A percentile compares a stretch with the other conserved stretches of the same genome.
These are phyloP conservation scores for Rutstroemia sp. DNA, from an alignment of 2,329 filamentous ascomycete genomes.

Conservation along the genomic window DNA sequence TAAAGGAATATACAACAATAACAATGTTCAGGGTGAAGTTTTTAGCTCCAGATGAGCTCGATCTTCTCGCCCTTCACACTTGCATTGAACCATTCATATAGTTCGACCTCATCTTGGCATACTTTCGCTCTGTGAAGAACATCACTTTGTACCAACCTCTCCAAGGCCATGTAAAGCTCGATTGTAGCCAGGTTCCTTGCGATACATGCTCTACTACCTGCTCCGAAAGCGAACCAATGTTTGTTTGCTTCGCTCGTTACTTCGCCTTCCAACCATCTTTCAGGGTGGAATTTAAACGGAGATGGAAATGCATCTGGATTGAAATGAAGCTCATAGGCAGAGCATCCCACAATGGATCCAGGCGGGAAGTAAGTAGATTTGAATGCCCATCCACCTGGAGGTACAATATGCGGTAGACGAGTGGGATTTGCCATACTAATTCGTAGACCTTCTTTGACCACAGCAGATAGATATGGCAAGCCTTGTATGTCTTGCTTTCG, in stretches of 20 bases:
- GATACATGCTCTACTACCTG: slow-evolving; percentile 41
- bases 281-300: slow-evolving; percentile 37
- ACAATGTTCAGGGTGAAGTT: background rate
- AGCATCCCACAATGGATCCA: slow-evolving; percentile 38
- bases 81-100: slow-evolving; percentile 32
- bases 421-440: slow-evolving; percentile 45
- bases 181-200: slow-evolving; percentile 39
- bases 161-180: slow-evolving; percentile 37
- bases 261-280: slow-evolving; percentile 37
- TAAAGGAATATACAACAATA: too few relatives aligned
- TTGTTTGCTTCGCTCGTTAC: slow-evolving; percentile 34
- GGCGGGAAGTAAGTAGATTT: slow-evolving; percentile 32
- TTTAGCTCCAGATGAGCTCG: slow-evolving; percentile 28
- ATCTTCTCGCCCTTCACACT: slow-evolving; percentile 41
- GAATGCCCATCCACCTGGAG: slow-evolving; percentile 24
- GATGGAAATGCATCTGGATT: slow-evolving; percentile 37
- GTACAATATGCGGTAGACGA: slow-evolving; percentile 41
- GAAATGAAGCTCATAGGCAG: slow-evolving; percentile 39
- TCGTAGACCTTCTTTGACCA: slow-evolving; percentile 42
- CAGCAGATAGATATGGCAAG: slow-evolving; percentile 39
- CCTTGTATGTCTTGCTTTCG: slow-evolving; percentile 27
- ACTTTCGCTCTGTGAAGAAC: slow-evolving; percentile 37
- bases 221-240: slow-evolving; percentile 41
- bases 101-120: slow-evolving; percentile 37
- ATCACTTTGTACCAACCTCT: slow-evolving; percentile 35